A percentile compares a stretch with the other conserved stretches of the same genome.
Conservation (phyloP, 257 asterid species). For the Plantago major region DNA sequence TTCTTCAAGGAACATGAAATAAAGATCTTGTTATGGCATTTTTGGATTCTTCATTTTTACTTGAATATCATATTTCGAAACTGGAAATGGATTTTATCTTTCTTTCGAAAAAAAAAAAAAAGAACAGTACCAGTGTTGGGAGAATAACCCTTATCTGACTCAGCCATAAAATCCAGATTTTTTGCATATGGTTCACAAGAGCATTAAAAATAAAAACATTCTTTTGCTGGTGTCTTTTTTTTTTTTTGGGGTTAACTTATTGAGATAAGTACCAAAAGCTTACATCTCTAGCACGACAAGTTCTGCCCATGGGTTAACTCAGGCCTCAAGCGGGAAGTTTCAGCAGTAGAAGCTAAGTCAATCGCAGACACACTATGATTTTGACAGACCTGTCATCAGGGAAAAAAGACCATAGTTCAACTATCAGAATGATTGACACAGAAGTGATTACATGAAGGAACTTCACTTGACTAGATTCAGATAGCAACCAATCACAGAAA, state of each 20-base stretch:
- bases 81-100: too few relatives aligned
- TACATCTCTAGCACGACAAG: constrained; percentile 36
- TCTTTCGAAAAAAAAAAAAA: too few relatives aligned
- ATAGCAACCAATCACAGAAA: neutral
- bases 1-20: neutral
- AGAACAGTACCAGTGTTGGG: too few relatives aligned
- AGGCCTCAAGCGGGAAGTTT: constrained; percentile 24
- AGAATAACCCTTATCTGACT: too few relatives aligned
- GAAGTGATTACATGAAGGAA: neutral
- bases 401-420: constrained; percentile 15
- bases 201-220: too few relatives aligned
- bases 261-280: constrained; percentile 22
- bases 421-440: constrained; percentile 11
- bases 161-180: too few relatives aligned
- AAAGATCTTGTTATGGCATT: neutral
- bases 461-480: neutral
- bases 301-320: constrained; percentile 27
- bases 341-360: constrained; percentile 32
- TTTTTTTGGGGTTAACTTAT: neutral
- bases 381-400: constrained; percentile 33
- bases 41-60: neutral
- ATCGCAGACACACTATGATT: constrained; percentile 23
- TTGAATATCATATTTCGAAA: neutral
- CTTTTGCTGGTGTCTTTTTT: too few relatives aligned
- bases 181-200: too few relatives aligned